Evolutionary conservation across 495 filamentous ascomycete species (phyloP), one percentile per base, ranked within the genome.

Genomic region (Oleoguttula mirabilis): DNA sequence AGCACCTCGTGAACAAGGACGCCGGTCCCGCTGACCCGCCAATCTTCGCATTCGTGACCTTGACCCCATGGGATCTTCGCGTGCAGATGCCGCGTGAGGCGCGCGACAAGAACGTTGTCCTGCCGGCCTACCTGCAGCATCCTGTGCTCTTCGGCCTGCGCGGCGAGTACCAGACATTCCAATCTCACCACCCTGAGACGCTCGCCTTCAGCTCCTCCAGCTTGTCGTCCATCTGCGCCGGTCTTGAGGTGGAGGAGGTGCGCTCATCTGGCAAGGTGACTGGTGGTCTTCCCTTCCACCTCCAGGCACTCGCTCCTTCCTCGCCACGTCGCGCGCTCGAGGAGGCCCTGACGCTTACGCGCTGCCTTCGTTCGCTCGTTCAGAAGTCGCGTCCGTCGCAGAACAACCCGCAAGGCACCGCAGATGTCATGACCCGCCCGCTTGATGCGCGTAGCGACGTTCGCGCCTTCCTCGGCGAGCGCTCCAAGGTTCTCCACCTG

Each of bases 271-370:
- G 90, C 34, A 92, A 90, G 12, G 95, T 98, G 66, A 96, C 96
- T 64, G 90, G 96, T 59, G 96, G 96, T 55, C 72, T 98, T 7
- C 90, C 90, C 8, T 98, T 98, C 67, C 90, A 98, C 60, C 70
- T 98, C 36, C 90, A 98, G 68, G 88, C 90, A 17, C 69, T 98
- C 41, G 90, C 90, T 17, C 90, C 90, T 24, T 88, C 90, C 32
- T 95, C 88, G n/a, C 90, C 90, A 23, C 80, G 90, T 40, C 84
- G 90, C 54, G 90, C 90, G 14, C 93, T 96, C 79, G 90, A 98
- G 59, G 90, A 98, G 65, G 84, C 90, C 21, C 77, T 98, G 30
- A 98, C 90, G 2, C 71, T 98, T 32, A 83, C 90, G 38, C 76
- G 90, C 35, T 92, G 96, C 23, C 74, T 98, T 11, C 80, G 84